These are phyloP conservation scores for Cladochytrium replicatum DNA, from an alignment of 192 early-diverging fungal genomes.

Conservation along the genomic window DNA sequence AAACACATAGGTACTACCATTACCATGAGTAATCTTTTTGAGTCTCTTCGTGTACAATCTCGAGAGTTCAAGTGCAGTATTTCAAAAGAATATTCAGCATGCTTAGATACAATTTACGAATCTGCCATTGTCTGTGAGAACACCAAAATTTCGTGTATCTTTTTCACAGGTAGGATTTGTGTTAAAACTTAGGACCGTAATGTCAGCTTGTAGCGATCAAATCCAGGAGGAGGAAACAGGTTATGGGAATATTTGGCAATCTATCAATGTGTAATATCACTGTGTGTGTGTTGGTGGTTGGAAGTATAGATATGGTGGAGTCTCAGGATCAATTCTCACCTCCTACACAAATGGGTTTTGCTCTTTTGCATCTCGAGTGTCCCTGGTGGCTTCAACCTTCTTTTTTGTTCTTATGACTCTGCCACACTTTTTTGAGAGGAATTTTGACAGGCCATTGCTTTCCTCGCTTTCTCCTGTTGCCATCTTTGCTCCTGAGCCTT, in stretches of 20 bases:
- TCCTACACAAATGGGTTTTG: no score
- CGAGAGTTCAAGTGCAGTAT: conserved; percentile 78
- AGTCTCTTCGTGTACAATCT: conserved; percentile 71
- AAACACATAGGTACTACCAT: conserved; percentile 66
- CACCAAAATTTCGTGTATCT: conserved; percentile 55
- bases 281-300: no score
- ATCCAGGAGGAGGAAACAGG: conserved; percentile 3
- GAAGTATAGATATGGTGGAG: no score
- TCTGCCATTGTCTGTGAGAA: conserved; percentile 66
- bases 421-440: no score
- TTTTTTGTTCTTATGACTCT: no score
- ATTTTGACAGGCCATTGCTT: no score
- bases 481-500: no score
- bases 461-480: no score
- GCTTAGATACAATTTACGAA: conserved; percentile 67
- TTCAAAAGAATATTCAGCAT: conserved; percentile 67
- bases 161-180: conserved; percentile 50
- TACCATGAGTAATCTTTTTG: conserved; percentile 64
- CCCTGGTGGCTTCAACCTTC: no score
- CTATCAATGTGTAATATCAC: conserved; percentile 40
- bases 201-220: not conserved
- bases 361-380: no score
- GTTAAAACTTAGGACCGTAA: not conserved
- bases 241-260: conserved; percentile 37
- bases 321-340: no score